Evolutionary conservation across 345 rosid species (phyloP).

Genomic region (Syzygium aqueum): DNA sequence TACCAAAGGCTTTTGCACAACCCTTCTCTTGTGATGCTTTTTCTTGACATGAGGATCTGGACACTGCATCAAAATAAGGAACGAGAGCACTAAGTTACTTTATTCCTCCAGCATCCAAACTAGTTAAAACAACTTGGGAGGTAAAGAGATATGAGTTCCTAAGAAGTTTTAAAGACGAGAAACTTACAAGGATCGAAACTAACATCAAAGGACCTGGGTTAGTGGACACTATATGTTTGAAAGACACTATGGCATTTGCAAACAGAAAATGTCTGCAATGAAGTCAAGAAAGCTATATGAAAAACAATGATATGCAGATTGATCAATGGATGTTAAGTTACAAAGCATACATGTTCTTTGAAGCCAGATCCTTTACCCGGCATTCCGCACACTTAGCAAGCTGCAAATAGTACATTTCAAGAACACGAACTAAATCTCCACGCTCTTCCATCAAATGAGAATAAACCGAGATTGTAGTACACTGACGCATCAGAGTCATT

Average conservation of each 20-base stretch:
- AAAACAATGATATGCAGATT: not conserved
- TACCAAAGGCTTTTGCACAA: slow-evolving; percentile 55
- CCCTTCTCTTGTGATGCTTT: slow-evolving; percentile 87
- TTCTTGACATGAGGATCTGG: slow-evolving; percentile 97
- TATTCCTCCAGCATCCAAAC: no score
- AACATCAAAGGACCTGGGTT: slow-evolving; percentile 76
- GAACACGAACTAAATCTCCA: no score
- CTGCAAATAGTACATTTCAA: slow-evolving; percentile 26
- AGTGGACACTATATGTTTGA: slow-evolving; percentile 41
- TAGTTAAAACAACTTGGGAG: no score
- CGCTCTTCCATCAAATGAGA: no score
- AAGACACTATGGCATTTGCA: slow-evolving; percentile 77
- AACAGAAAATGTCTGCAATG: slow-evolving; percentile 67
- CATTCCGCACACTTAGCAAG: slow-evolving; percentile 65
- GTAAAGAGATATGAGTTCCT: not conserved
- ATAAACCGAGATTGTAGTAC: no score
- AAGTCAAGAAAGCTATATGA: slow-evolving; percentile 5
- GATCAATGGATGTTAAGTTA: not conserved
- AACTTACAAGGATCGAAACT: slow-evolving; percentile 77
- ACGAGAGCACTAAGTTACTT: no score
- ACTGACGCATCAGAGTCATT: not conserved
- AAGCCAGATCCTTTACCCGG: slow-evolving; percentile 69
- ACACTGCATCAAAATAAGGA: slow-evolving; percentile 39
- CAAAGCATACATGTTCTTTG: slow-evolving; percentile 53
- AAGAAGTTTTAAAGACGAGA: not conserved